Base-by-base conservation (phyloP, 139 green algal species). In the Micractinium sp. region DNA sequence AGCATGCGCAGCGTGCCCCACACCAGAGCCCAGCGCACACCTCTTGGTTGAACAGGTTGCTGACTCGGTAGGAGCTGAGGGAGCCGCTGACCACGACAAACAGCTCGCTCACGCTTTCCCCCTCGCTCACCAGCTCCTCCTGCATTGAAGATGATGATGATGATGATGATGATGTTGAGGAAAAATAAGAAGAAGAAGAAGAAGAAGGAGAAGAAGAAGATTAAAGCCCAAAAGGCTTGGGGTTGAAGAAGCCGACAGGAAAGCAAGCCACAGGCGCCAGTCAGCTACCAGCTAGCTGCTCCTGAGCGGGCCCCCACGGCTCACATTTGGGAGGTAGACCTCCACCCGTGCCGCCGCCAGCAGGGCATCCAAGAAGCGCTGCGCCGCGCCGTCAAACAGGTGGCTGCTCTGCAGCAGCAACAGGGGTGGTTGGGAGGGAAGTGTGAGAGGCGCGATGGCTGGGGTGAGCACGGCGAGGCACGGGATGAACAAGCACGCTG, bases 361-460 rank as follows among this genome's bases (percentile, higher is more conserved):
- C 74, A 97, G 77, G 3, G 94, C 92, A 33, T 97, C 95, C 79
- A 96, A 84, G 67, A 95, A 95, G 38, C 91, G 90, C 75, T 87
- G 89, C 16, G 47, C 67, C 16, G 76, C 80, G 35, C 88, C 91
- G 9, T 80, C 66, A 78, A 97, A 96, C 38, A 97, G 91, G 87
- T 96, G 94, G 87, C 87, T 92, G 56, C 53, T 53, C 33, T 86
- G 53, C n/a, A 53, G 63, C 63, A 73, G 63, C 22, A 25, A 73
- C 2, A 73, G 63, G n/a, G n/a, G n/a, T n/a, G n/a, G 63, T 25
- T 73, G 63, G 16, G 7, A 25, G 3, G 12, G 47, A 56, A 16
- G 47, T 56, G 5, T 56, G 47, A 56, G 47, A 56, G 47, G 47
- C 47, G 9, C 47, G 47, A 9, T 56, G 47, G n/a, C n/a, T n/a